Conservation (phyloP, 2,329 filamentous ascomycete species). For the Fusarium piperis region DNA sequence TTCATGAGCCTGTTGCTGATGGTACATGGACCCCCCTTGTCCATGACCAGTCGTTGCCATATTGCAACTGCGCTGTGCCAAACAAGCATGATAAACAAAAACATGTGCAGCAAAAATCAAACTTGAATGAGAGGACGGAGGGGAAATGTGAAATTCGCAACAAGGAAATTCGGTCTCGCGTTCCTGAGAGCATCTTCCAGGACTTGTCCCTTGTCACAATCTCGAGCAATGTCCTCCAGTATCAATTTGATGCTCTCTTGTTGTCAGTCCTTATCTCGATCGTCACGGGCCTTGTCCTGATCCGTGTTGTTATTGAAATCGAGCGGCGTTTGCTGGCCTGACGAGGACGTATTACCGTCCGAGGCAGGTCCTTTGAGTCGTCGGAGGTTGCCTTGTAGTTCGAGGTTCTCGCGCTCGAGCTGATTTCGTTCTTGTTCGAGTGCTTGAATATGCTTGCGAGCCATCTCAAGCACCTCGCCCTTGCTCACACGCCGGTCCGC, state of each 20-base stretch:
- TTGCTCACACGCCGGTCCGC: conserved; percentile 40
- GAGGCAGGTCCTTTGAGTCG: conserved; percentile 31
- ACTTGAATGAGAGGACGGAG: not conserved
- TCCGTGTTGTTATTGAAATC: conserved; percentile 24
- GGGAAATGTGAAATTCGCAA: not conserved
- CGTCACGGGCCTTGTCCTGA: conserved; percentile 15
- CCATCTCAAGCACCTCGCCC: conserved; percentile 43
- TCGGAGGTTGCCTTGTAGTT: conserved; percentile 38
- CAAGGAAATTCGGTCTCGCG: not conserved
- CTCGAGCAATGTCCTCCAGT: not conserved
- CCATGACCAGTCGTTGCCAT: not conserved
- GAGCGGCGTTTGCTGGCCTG: conserved; percentile 23
- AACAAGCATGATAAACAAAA: conserved; percentile 1
- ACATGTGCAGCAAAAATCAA: conserved; percentile 14
- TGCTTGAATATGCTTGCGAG: conserved; percentile 39
- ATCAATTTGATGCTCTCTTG: not conserved
- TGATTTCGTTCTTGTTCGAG: conserved; percentile 38
- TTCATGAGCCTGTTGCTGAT: not conserved
- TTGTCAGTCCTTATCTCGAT: not conserved
- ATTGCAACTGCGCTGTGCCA: not conserved
- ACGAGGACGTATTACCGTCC: conserved; percentile 4
- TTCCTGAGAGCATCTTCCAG: not conserved
- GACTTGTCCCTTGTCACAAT: not conserved
- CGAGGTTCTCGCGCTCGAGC: conserved; percentile 38
- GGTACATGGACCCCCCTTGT: not conserved